Base-by-base conservation (phyloP, 106 monocot genomes). In the Phalaenopsis equestris region DNA sequence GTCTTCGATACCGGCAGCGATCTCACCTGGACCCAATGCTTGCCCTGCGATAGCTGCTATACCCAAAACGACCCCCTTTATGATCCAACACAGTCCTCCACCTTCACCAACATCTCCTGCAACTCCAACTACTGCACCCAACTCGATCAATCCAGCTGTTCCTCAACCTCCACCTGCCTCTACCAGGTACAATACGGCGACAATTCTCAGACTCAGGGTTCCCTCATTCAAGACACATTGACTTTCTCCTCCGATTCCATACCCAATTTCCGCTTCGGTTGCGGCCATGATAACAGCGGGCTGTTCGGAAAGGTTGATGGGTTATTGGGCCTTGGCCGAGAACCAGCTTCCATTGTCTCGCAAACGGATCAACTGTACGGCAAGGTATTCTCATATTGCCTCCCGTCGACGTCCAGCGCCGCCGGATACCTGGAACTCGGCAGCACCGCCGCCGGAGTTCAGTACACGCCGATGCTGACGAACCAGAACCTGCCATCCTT, bases 391-490 rank as follows among this genome's bases (percentile, higher is more conserved):
- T 30, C 30, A 30, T 30, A 30, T 30, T 30, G 0, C 64, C 87
- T 30, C 30, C 30, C 30, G 30, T 30, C 30, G 30, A 30, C 30
- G 30, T 30, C 30, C 30, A 30, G 30, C 65, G 9, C 56, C 6
- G 67, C 85, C 0, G 88, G 88, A 15, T 88, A 84, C 80, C 67
- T 91, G 38, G 76, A 65, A 1, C 86, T 87, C 6, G 78, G 49
- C 0, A 49, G 8, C 4, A 15, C 55, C 55, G 41, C 49, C 42
- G 8, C 72, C 2, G 77, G 72, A 12, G 30, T 83, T 12, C 75
- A 76, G 56, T 86, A 23, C 81, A 30, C 30, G 30, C 30, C 30
- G 30, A 30, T 30, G 30, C 30, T 30, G 30, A 30, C 30, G 0
- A 30, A 30, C 30, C 30, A 30, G 30, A 30, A 30, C 30, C 30